Evolutionary conservation across 2,329 filamentous ascomycete species (phyloP).

Genomic region (Setomelanomma holmii): DNA sequence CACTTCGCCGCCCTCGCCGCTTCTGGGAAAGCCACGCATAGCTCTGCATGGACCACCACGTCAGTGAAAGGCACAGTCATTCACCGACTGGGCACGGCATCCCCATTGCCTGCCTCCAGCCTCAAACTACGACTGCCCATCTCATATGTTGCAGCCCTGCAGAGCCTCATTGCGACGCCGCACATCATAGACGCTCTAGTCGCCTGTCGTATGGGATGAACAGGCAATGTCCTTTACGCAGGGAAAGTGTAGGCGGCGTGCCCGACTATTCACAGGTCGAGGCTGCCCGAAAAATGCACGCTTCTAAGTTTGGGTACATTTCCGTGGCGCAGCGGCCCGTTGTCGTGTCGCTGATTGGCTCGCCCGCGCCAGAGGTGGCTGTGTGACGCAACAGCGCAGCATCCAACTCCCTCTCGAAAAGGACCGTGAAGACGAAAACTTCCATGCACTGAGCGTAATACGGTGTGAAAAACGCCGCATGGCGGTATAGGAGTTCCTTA

Average conservation of each 20-base stretch:
- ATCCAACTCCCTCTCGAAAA: neutral
- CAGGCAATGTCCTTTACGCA: neutral
- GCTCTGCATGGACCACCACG: neutral
- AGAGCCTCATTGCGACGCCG: neutral
- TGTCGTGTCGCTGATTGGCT: too few relatives aligned
- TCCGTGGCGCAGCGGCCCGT: slow-evolving; percentile 3
- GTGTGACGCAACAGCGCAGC: neutral
- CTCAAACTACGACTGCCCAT: neutral
- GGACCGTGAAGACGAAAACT: neutral
- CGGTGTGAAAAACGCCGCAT: neutral
- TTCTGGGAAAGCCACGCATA: neutral
- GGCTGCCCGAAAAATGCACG: neutral
- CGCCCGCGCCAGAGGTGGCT: neutral
- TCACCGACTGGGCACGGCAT: neutral
- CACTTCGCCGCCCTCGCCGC: neutral
- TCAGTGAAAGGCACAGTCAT: neutral
- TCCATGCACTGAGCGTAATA: neutral
- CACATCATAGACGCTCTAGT: neutral
- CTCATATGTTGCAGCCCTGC: neutral
- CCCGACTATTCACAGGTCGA: neutral
- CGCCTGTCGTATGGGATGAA: neutral
- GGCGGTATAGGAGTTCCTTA: too few relatives aligned
- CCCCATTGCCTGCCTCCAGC: neutral
- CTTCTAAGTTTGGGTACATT: neutral
- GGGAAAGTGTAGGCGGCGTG: neutral